Evolutionary conservation across 2,329 filamentous ascomycete genomes (phyloP), one percentile per base, ranked within the genome.

Genomic region (Pseudogymnoascus destructans): DNA sequence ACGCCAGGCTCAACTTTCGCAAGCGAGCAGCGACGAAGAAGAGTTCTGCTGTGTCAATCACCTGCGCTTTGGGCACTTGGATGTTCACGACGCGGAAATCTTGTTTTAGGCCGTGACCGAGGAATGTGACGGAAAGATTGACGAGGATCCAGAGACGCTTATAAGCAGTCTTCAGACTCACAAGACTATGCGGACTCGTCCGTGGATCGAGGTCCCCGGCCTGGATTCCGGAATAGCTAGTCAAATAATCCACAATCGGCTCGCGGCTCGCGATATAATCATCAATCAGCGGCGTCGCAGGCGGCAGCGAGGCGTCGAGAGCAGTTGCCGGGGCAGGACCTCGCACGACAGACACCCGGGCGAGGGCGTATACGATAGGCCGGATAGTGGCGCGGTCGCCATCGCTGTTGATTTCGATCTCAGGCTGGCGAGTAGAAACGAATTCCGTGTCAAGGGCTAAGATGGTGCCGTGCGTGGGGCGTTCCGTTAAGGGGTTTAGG

Each of bases 21-120:
- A 89, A 80, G 30, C 89, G 85, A 13, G 81, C 78, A 59, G 86
- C 83, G 60, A 95, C 83, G 72, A 87, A 95, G 74, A 95, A 97
- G 1, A 95, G 78, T 63, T 95, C 86, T 64, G 91, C 90, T 0
- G 95, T 98, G 72, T 98, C 93, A 58, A 98, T 89, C 33, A 95
- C 86, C 70, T 98, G 93, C 3, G 81, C 73, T 68, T 86, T 88
- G 1, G 95, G 93, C 0, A 98, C 87, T 70, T 96, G 89, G 59
- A 98, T 96, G 71, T 98, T 98, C 73, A 95, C 95, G 59, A 95
- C 95, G 57, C 93, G 89, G 73, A 98, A 97, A 72, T 98, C 93
- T 65, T 93, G 92, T 64, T 89, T 89, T 40, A 98, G 77, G 3
- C 92, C 92, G 67, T 98, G 93, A 2, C 93, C 93, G 4, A 98